Evolutionary conservation across 371 early-diverging fungal species (phyloP).

Genomic region (Phascolomyces articulosus): DNA sequence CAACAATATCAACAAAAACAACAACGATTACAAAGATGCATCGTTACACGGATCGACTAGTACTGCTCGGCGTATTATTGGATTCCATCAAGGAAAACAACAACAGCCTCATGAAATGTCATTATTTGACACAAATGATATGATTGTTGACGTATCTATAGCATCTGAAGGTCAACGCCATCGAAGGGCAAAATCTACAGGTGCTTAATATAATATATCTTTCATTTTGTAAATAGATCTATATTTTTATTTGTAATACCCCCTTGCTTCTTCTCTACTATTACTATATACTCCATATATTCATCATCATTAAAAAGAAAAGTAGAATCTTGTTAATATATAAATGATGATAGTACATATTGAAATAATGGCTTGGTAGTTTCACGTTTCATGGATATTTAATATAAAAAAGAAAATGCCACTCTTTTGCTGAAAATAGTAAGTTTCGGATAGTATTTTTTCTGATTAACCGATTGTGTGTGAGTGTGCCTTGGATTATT

Average conservation of each 20-base stretch:
- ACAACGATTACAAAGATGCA: background rate
- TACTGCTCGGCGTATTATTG: constrained; percentile 5
- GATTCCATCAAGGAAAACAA: constrained; percentile 3
- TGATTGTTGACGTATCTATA: background rate
- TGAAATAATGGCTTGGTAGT: too few species aligned
- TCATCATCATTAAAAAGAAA: background rate
- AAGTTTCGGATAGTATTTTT: too few species aligned
- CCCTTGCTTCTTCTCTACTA: background rate
- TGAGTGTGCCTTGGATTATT: constrained; percentile 6
- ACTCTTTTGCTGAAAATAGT: constrained; percentile 1
- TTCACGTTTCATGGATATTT: too few species aligned
- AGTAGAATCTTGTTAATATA: too few species aligned
- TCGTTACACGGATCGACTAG: constrained; percentile 8
- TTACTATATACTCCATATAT: background rate
- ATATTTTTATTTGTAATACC: background rate
- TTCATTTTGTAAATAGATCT: background rate
- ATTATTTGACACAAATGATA: background rate
- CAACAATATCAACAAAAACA: constrained; percentile 9
- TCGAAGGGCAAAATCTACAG: constrained; percentile 18
- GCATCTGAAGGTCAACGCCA: constrained; percentile 8
- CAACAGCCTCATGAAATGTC: background rate
- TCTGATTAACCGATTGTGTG: background rate
- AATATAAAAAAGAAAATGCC: background rate
- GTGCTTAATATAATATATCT: constrained; percentile 3
- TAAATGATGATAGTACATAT: too few species aligned